These are phyloP conservation scores for Pholiota microspora DNA, from an alignment of 768 basidiomycete genomes.

Conservation along the genomic window DNA sequence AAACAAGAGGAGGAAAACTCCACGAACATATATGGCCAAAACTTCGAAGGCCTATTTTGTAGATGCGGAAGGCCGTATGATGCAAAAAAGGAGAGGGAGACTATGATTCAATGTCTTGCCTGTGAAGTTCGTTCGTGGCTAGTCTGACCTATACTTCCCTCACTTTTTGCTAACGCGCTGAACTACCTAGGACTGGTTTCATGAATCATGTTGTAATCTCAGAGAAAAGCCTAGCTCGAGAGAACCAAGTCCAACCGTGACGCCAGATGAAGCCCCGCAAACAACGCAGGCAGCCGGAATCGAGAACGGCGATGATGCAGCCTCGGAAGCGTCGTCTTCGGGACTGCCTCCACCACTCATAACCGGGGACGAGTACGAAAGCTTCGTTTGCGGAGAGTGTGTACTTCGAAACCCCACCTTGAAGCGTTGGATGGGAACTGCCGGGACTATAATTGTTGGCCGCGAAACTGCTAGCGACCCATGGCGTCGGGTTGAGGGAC, in stretches of 20 bases:
- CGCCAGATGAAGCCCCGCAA: not conserved
- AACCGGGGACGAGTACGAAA: constrained; percentile 67
- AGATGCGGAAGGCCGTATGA: constrained; percentile 74
- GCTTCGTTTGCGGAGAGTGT: constrained; percentile 71
- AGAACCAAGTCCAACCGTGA: constrained; percentile 33
- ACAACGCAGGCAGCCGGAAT: not conserved
- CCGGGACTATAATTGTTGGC: constrained; percentile 65
- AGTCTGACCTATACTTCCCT: constrained; percentile 1
- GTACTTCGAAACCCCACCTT: constrained; percentile 55
- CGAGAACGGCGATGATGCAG: constrained; percentile 42
- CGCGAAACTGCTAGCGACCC: constrained; percentile 42
- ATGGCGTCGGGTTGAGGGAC: constrained; percentile 53
- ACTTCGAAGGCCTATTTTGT: constrained; percentile 72
- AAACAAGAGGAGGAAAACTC: constrained; percentile 51
- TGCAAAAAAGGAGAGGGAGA: constrained; percentile 69
- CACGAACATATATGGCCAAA: constrained; percentile 68
- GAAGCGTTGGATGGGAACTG: constrained; percentile 63
- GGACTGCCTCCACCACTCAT: constrained; percentile 69
- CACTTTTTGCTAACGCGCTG: not conserved
- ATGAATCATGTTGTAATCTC: constrained; percentile 85
- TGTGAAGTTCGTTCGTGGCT: constrained; percentile 65
- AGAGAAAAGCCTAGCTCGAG: constrained; percentile 60
- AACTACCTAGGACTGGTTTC: constrained; percentile 76
- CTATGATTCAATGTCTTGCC: constrained; percentile 85
- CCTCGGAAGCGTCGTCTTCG: constrained; percentile 62